A percentile compares a stretch with the other conserved stretches of the same genome.
Evolutionary conservation across 2,329 filamentous ascomycete genomes (phyloP).

Genomic region (Colletotrichum tropicale): DNA sequence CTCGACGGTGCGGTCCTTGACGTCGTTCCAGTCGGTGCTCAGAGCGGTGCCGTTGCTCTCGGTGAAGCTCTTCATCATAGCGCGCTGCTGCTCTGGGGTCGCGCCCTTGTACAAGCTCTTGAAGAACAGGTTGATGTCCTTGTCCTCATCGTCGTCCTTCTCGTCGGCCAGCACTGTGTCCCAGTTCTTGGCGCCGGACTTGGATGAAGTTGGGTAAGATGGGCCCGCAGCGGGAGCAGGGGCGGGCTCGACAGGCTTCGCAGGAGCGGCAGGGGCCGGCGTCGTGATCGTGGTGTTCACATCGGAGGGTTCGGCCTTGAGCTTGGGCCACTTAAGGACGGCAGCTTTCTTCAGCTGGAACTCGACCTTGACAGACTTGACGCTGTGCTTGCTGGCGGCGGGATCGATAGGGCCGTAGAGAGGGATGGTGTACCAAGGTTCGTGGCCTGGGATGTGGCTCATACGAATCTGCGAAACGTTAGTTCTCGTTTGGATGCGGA

Average conservation of each 20-base stretch:
- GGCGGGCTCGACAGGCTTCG: not conserved
- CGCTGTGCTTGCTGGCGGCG: constrained; percentile 61
- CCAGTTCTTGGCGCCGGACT: constrained; percentile 87
- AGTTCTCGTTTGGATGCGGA: not conserved
- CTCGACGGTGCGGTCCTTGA: constrained; percentile 73
- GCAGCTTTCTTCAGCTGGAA: constrained; percentile 72
- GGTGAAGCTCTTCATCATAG: constrained; percentile 97
- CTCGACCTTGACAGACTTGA: constrained; percentile 83
- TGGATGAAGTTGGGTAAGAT: constrained; percentile 86
- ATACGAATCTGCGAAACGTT: constrained; percentile 9
- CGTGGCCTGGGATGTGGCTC: constrained; percentile 21
- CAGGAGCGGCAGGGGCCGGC: not conserved
- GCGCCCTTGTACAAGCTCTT: constrained; percentile 83
- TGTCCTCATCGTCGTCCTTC: constrained; percentile 58
- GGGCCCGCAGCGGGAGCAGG: constrained; percentile 40
- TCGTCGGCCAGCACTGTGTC: constrained; percentile 68
- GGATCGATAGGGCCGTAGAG: constrained; percentile 71
- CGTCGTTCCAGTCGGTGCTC: constrained; percentile 91
- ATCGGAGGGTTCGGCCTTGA: not conserved
- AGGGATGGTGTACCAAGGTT: constrained; percentile 15
- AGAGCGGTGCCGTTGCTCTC: constrained; percentile 94
- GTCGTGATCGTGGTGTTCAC: not conserved
- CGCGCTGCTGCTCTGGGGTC: constrained; percentile 79
- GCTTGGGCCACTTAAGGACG: constrained; percentile 70
- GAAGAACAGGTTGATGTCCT: constrained; percentile 82